Evolutionary conservation across 305 asterid genomes (phyloP), one percentile per base, ranked within the genome.

Genomic region (Fraxinus xanthoxyloides): DNA sequence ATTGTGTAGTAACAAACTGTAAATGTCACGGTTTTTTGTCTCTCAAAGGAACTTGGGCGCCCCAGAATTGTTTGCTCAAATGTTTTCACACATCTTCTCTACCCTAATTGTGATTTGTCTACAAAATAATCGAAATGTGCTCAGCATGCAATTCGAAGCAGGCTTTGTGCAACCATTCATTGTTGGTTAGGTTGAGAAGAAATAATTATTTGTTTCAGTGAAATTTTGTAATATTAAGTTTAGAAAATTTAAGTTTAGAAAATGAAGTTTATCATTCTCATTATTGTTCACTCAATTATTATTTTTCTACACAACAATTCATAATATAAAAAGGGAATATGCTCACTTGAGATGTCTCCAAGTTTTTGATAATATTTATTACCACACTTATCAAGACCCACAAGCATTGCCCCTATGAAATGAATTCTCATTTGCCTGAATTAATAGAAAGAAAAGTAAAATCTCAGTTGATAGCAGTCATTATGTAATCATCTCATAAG

Each of bases 11-110:
- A 61, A 9, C 92, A 48, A 65, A 93, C 97, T 95, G 32, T 90
- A 92, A 8, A 92, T 28, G 40, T 83, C 87, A 30, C 90, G 87
- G 35, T 88, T 87, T 70, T 92, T 92, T 30, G 87, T 84, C 87
- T 91, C 94, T 0, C 92, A 93, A 61, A 93, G 88, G 82, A 93
- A 93, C 84, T 84, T 89, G 2, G 94, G 92, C 4, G 90, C 87
- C 5, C 86, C 91, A 38, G 86, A 90, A 61, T 91, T 89, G 83
- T 88, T 90, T 4, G 89, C 13, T 75, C 85, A 89, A 73, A 92
- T 78, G 40, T 84, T 81, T 65, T 90, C 93, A 74, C 83, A 83
- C 93, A 92, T 90, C 70, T 89, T 88, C 40, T 92, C 94, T 30
- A 92, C 97, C 83, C 92, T 83, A 75, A 38, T 38, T 38, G 48